Percentiles rank a stretch among this genome's conserved stretches.
phyloP scores from a whole-genome alignment of 1,284 basidiomycete species.

The Phaffia rhodozyma region DNA sequence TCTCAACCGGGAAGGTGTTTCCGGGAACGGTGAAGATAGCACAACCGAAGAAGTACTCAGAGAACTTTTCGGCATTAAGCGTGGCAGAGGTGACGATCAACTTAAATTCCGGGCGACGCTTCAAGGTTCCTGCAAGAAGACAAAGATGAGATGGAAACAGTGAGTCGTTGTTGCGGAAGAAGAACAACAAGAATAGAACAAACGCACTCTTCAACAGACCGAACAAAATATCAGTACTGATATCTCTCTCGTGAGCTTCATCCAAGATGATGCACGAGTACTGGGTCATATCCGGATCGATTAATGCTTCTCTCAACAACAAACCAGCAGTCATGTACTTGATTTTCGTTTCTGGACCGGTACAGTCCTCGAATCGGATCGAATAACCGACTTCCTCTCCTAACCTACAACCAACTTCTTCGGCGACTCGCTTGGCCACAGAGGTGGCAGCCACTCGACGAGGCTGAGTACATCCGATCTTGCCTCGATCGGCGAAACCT shows the following conservation, averaged over 20 bases:
- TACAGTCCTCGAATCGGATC: slow-evolving; percentile 98
- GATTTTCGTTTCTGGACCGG: slow-evolving; percentile 92
- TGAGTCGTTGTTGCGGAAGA: slow-evolving; percentile 20
- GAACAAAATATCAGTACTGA: slow-evolving; percentile 94
- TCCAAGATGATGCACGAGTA: slow-evolving; percentile 98
- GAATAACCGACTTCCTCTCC: slow-evolving; percentile 97
- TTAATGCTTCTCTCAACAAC: slow-evolving; percentile 90
- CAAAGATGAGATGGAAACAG: slow-evolving; percentile 7
- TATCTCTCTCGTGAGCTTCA: slow-evolving; percentile 96
- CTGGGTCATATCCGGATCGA: slow-evolving; percentile 81
- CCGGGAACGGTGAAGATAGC: slow-evolving; percentile 99
- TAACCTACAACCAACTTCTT: slow-evolving; percentile 92
- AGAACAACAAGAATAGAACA: not conserved
- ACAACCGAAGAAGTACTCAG: slow-evolving; percentile 95
- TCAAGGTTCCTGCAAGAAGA: slow-evolving; percentile 63
- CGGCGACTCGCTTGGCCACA: slow-evolving; percentile 96
- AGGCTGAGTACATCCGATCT: slow-evolving; percentile 94
- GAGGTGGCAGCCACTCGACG: slow-evolving; percentile 98
- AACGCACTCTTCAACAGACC: slow-evolving; percentile 85
- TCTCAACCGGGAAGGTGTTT: slow-evolving; percentile 94
- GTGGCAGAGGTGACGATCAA: slow-evolving; percentile 97
- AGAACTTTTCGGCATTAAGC: slow-evolving; percentile 98
- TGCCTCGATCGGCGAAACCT: slow-evolving; percentile 72
- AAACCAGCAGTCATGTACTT: slow-evolving; percentile 99
- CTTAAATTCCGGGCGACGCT: slow-evolving; percentile 86